These are phyloP conservation scores for Protomyces inundatus DNA, from an alignment of 1,139 yeast genomes.

Conservation along the genomic window DNA sequence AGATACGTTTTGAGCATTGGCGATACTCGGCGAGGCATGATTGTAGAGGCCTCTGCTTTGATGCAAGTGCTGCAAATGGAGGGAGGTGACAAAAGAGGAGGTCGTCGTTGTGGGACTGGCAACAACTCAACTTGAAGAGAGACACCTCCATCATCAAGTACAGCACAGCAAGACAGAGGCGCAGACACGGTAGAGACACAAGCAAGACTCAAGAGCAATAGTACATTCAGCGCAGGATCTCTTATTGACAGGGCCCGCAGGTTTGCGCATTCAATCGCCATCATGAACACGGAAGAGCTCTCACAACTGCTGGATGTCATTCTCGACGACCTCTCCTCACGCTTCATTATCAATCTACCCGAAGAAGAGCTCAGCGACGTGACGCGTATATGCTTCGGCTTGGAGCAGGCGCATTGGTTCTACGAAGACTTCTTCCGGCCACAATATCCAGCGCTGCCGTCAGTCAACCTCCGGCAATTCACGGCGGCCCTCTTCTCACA, in stretches of 20 bases:
- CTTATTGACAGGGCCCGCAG: too few relatives aligned
- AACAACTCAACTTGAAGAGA: too few relatives aligned
- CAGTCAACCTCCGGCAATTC: slow-evolving; percentile 73
- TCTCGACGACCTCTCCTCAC: slow-evolving; percentile 65
- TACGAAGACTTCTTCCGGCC: slow-evolving; percentile 79
- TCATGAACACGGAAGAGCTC: slow-evolving; percentile 17
- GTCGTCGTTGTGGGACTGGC: too few relatives aligned
- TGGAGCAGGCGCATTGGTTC: slow-evolving; percentile 99
- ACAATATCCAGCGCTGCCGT: slow-evolving; percentile 70
- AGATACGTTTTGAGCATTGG: slow-evolving; percentile 35
- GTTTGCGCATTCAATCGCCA: background rate
- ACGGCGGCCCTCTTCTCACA: slow-evolving; percentile 64
- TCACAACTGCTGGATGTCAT: slow-evolving; percentile 24
- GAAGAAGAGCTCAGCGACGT: slow-evolving; percentile 80
- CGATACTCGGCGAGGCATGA: background rate
- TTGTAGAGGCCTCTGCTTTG: background rate
- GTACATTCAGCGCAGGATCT: too few relatives aligned
- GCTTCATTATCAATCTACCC: slow-evolving; percentile 89
- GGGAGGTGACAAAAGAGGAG: too few relatives aligned
- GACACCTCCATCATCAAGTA: too few relatives aligned
- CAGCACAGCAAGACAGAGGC: too few relatives aligned
- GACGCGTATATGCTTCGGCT: slow-evolving; percentile 84
- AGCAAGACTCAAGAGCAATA: too few relatives aligned
- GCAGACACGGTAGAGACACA: too few relatives aligned
- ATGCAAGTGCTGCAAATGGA: too few relatives aligned